Evolutionary conservation across 2,329 filamentous ascomycete species (phyloP).

Genomic region (Aspergillus nomiae): DNA sequence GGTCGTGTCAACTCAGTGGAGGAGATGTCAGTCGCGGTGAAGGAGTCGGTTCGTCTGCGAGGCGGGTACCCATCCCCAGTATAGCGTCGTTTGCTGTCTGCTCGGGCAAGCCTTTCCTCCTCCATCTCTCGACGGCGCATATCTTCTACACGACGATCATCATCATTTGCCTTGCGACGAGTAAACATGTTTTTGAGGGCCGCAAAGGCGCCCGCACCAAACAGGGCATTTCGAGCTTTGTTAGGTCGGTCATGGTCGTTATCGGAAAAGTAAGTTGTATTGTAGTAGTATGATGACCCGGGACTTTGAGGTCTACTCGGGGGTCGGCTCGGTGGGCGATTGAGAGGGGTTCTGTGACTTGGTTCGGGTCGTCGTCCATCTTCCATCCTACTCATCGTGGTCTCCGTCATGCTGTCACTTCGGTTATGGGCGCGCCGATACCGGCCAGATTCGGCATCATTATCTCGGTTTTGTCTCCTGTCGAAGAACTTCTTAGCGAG

Average conservation of each 20-base stretch:
- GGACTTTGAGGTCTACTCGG: conserved; percentile 39
- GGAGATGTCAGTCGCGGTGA: conserved; percentile 40
- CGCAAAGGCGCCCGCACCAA: conserved; percentile 70
- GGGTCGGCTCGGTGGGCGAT: conserved; percentile 37
- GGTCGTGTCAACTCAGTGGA: conserved; percentile 37
- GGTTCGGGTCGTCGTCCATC: conserved; percentile 57
- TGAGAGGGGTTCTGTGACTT: conserved; percentile 31
- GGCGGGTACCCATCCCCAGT: conserved; percentile 65
- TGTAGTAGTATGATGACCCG: conserved; percentile 40
- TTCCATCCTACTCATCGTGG: conserved; percentile 48
- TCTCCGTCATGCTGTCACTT: conserved; percentile 45
- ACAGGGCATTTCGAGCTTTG: conserved; percentile 60
- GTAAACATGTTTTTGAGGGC: conserved; percentile 60
- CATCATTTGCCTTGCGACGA: conserved; percentile 57
- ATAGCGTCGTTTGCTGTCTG: conserved; percentile 62
- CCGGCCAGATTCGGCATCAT: conserved; percentile 54
- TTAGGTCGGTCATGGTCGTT: conserved; percentile 50
- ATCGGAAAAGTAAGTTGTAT: conserved; percentile 42
- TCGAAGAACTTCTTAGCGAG: conserved; percentile 63
- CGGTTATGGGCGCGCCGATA: conserved; percentile 56
- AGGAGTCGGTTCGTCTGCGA: conserved; percentile 34
- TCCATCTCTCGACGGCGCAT: conserved; percentile 54
- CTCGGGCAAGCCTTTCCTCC: conserved; percentile 55
- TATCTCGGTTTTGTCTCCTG: conserved; percentile 55
- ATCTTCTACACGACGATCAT: conserved; percentile 62